Conservation (phyloP, 108 stramenopile genomes). For the Craspedostauros australis region DNA sequence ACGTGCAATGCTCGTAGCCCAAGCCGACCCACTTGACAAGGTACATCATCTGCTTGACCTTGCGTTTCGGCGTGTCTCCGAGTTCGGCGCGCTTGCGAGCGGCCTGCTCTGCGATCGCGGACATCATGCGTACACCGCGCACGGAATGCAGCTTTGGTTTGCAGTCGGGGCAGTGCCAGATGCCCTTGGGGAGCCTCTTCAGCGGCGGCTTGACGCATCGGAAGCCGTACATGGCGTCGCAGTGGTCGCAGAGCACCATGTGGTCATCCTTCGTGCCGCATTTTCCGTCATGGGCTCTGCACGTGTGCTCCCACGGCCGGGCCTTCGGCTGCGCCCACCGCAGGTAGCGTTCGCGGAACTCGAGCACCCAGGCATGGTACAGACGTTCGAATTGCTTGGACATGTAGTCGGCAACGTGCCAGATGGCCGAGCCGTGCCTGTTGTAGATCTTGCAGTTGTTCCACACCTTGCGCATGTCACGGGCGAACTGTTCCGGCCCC, state of each 20-base stretch:
- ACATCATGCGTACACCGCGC: conserved; percentile 56
- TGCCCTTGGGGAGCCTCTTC: conserved; percentile 63
- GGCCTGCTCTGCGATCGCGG: conserved; percentile 70
- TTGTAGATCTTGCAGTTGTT: conserved; percentile 92
- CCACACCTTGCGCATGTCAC: conserved; percentile 85
- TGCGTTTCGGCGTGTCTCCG: conserved; percentile 71
- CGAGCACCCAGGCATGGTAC: conserved; percentile 86
- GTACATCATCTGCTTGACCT: conserved; percentile 74
- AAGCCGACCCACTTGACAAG: conserved; percentile 97
- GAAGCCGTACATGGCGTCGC: conserved; percentile 77
- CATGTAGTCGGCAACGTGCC: conserved; percentile 93
- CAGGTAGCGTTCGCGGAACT: conserved; percentile 77
- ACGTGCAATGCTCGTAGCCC: conserved; percentile 92
- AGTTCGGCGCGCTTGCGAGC: conserved; percentile 76
- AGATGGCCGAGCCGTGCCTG: conserved; percentile 82
- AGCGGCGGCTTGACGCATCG: conserved; percentile 66
- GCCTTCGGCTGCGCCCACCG: conserved; percentile 78
- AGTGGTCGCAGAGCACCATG: conserved; percentile 86
- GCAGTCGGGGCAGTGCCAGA: conserved; percentile 86
- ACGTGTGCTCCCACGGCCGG: conserved; percentile 83
- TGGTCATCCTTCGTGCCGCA: conserved; percentile 60
- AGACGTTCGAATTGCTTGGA: conserved; percentile 88
- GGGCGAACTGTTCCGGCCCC: conserved; percentile 76
- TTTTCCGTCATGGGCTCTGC: conserved; percentile 62
- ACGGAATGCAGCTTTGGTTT: conserved; percentile 60